Evolutionary conservation across 2,329 filamentous ascomycete species (phyloP).

Genomic region (Hypoxylon sp.): DNA sequence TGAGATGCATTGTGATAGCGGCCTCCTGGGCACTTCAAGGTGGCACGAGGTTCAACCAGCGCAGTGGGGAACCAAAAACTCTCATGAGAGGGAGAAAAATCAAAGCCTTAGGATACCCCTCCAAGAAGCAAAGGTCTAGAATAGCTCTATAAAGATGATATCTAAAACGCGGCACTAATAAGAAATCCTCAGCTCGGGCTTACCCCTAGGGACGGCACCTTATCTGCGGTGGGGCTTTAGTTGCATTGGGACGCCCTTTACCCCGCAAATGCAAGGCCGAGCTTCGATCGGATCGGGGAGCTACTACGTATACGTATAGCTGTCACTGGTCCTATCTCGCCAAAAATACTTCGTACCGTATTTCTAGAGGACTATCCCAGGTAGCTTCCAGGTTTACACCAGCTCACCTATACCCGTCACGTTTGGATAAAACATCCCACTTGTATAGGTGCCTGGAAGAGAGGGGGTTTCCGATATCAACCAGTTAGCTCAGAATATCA

Average conservation of each 20-base stretch:
- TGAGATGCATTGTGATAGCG: constrained; percentile 48
- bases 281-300: not conserved
- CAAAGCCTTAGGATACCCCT: too few species aligned
- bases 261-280: constrained; percentile 21
- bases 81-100: constrained; percentile 15
- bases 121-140: too few species aligned
- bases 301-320: not conserved
- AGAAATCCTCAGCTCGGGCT: constrained; percentile 4
- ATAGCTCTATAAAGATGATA: not conserved
- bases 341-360: not conserved
- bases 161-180: constrained; percentile 19
- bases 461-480: too few species aligned
- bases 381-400: not conserved
- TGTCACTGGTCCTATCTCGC: not conserved
- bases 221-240: constrained; percentile 32
- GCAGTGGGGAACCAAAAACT: constrained; percentile 5
- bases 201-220: constrained; percentile 29
- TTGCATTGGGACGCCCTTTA: constrained; percentile 20
- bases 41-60: constrained; percentile 13
- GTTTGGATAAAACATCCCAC: too few species aligned
- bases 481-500: too few species aligned
- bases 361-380: not conserved
- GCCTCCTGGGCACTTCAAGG: constrained; percentile 6
- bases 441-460: too few species aligned
- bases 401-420: not conserved